Base-by-base conservation (phyloP, 257 asterid species). In the Avicennia marina region DNA sequence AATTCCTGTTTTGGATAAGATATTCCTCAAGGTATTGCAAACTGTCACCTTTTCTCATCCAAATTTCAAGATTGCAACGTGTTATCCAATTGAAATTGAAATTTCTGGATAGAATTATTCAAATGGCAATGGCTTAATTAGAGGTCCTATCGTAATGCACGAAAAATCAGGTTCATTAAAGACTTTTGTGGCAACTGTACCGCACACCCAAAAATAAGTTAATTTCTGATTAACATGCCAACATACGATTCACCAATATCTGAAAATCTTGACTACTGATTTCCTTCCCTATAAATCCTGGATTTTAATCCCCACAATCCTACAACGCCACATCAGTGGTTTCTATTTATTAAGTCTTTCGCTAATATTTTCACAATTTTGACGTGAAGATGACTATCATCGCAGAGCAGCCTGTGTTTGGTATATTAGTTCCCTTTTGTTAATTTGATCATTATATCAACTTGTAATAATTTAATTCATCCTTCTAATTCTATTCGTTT, bases 371-470 rank as follows among this genome's bases (percentile, higher is more conserved):
- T 38, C 7, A 18, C n/a, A 36, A 36, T 15, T 40, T 15, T 2
- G 21, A 40, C n/a, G 33, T 39, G 39, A 70, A 55, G 31, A 83
- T 83, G 93, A 66, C 86, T 13, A 73, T 71, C 62, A 63, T 75
- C 59, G 56, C 71, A 25, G 75, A 75, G 42, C 79, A 76, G 31
- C 70, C 75, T 11, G 65, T 71, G 3, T 44, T 16, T 6, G 87
- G 87, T 81, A 71, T 10, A 34, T 34, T 15, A 11, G 41, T 15
- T 11, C 41, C 3, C 4, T 3, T 9, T 19, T 2, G 27, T 0
- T 18, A 4, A 25, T 19, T 22, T 4, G 41, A 34, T 34, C 15
- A 34, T 34, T 15, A 12, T 11, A 34, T 11, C 15, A 11, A 34
- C 15, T 12, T 4, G 11, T 20, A 18, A 19, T 9, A 15, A 38